Conservation (phyloP, 441 rosid genomes). For the Omphalea diandra region DNA sequence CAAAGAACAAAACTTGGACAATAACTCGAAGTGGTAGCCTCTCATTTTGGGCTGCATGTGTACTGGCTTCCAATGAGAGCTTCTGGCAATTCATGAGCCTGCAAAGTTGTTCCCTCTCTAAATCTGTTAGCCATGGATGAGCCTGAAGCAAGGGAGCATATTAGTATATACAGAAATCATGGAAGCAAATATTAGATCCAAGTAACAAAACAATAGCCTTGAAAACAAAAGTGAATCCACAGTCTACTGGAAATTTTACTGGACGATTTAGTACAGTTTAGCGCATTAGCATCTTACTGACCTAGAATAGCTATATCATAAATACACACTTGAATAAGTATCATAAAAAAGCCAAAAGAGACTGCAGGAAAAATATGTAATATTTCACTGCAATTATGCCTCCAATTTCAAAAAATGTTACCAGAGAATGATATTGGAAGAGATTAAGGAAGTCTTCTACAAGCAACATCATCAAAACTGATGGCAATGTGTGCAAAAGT, state of each 20-base stretch:
- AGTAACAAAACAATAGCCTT: not conserved
- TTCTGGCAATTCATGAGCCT: slow-evolving; percentile 87
- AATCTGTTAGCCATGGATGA: slow-evolving; percentile 87
- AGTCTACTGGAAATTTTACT: not conserved
- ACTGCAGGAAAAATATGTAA: not conserved
- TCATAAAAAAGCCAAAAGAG: no score
- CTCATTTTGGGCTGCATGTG: slow-evolving; percentile 96
- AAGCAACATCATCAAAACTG: not conserved
- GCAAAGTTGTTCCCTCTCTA: slow-evolving; percentile 79
- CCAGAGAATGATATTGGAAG: no score
- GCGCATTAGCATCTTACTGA: not conserved
- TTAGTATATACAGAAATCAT: not conserved
- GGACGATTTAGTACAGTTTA: no score
- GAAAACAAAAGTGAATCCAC: not conserved
- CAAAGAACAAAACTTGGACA: slow-evolving; percentile 88
- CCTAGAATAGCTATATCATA: not conserved
- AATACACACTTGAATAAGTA: not conserved
- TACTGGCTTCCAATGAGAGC: slow-evolving; percentile 87
- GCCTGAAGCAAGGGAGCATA: slow-evolving; percentile 44
- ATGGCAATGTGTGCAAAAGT: not conserved
- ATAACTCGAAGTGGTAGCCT: slow-evolving; percentile 84
- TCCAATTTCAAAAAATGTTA: no score
- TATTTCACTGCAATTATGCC: no score
- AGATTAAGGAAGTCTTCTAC: not conserved
- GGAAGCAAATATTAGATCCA: not conserved